phyloP scores from a whole-genome alignment of 208 protist genomes.

The Crithidia acanthocephali region DNA sequence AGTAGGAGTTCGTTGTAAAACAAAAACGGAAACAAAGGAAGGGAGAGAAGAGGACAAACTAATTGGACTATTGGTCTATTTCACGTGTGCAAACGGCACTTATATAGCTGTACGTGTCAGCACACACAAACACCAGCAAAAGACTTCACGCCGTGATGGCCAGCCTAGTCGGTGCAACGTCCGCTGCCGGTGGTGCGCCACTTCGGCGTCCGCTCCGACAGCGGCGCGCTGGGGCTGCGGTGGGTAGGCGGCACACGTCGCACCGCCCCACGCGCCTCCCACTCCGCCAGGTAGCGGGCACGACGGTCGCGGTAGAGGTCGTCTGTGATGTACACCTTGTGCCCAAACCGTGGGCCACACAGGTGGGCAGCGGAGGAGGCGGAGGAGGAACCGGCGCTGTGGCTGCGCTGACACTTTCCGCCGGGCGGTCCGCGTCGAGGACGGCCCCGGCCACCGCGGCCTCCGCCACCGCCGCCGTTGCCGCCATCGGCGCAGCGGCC shows the following conservation, averaged over 20 bases:
- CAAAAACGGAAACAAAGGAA: too few species aligned
- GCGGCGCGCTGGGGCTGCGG: constrained; percentile 65
- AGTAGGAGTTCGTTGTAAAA: too few species aligned
- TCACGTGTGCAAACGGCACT: too few species aligned
- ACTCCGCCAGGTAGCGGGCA: constrained; percentile 51
- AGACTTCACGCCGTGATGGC: too few species aligned
- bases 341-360: constrained; percentile 44
- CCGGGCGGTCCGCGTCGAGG: background rate
- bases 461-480: background rate
- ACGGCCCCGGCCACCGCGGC: background rate
- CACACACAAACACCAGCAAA: background rate
- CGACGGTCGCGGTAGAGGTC: constrained; percentile 65
- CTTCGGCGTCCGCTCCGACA: constrained; percentile 64
- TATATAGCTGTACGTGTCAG: background rate
- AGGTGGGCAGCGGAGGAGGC: constrained; percentile 3
- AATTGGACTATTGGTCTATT: too few species aligned
- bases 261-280: constrained; percentile 65
- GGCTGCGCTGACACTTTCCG: constrained; percentile 1
- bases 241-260: constrained; percentile 32
- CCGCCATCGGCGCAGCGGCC: background rate
- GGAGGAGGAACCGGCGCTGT: constrained; percentile 14
- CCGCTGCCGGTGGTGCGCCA: constrained; percentile 49
- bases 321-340: constrained; percentile 87
- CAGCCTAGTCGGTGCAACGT: background rate
- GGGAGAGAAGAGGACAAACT: too few species aligned